A percentile compares a stretch with the other conserved stretches of the same genome.
Conservation (phyloP, 2,329 filamentous ascomycete genomes). For the Ophiostoma piceae region DNA sequence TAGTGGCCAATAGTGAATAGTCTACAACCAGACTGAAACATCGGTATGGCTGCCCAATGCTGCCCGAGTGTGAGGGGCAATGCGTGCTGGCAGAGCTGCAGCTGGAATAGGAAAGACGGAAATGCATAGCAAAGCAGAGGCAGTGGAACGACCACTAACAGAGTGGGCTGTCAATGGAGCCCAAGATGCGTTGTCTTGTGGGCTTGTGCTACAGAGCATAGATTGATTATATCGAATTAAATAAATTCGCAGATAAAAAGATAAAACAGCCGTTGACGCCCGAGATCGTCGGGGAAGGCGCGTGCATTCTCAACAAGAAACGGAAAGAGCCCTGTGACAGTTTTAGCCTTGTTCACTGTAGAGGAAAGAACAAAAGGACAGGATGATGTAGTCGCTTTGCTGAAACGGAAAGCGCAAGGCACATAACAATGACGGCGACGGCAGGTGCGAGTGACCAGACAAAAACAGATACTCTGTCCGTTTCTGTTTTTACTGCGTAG, state of each 20-base stretch:
- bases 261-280: background rate
- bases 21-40: background rate
- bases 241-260: background rate
- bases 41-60: slow-evolving; percentile 19
- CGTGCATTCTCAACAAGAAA: background rate
- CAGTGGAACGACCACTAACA: slow-evolving; percentile 15
- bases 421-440: background rate
- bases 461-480: background rate
- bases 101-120: background rate
- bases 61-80: slow-evolving; percentile 15
- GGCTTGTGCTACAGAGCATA: background rate
- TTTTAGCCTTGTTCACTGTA: background rate
- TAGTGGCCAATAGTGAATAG: background rate
- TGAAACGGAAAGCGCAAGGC: background rate
- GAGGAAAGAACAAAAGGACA: background rate
- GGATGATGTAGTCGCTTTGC: background rate
- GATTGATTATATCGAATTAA: background rate
- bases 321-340: background rate
- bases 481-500: background rate
- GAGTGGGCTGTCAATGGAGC: slow-evolving; percentile 20
- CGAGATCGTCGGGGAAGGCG: slow-evolving; percentile 13
- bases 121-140: background rate
- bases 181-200: slow-evolving; percentile 6
- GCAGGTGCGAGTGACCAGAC: background rate
- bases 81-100: slow-evolving; percentile 5